Conservation (phyloP, 2,329 filamentous ascomycete species). For the Penicillium brasilianum region DNA sequence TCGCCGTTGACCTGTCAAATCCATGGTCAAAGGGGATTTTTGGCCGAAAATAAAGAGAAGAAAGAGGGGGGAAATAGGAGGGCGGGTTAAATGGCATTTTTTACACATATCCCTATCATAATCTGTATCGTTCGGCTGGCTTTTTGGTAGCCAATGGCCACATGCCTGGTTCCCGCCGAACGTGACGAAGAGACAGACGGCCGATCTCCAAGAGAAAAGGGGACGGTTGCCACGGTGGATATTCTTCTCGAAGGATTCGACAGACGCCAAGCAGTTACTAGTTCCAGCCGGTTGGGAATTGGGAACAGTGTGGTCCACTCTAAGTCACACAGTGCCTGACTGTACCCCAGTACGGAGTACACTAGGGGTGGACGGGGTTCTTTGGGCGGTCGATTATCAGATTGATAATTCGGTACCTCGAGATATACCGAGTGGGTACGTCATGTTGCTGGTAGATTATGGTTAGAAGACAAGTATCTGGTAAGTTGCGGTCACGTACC, state of each 20-base stretch:
- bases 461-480: neutral
- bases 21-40: neutral
- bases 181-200: neutral
- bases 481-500: neutral
- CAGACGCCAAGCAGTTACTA: neutral
- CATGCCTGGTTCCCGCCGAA: neutral
- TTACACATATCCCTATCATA: too few species aligned
- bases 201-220: neutral
- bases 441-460: neutral
- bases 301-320: neutral
- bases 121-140: neutral
- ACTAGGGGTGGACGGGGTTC: neutral
- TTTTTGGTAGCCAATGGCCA: neutral
- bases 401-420: constrained; percentile 10
- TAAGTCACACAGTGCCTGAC: neutral
- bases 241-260: neutral
- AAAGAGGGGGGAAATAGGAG: neutral
- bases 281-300: neutral
- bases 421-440: constrained; percentile 12
- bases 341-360: constrained; percentile 14
- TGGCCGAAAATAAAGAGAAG: too few species aligned
- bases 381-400: constrained; percentile 14
- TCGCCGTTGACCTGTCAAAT: neutral
- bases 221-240: neutral
- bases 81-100: too few species aligned